Conservation (phyloP, 2,329 filamentous ascomycete genomes). For the Teratosphaeria epicoccoides region DNA sequence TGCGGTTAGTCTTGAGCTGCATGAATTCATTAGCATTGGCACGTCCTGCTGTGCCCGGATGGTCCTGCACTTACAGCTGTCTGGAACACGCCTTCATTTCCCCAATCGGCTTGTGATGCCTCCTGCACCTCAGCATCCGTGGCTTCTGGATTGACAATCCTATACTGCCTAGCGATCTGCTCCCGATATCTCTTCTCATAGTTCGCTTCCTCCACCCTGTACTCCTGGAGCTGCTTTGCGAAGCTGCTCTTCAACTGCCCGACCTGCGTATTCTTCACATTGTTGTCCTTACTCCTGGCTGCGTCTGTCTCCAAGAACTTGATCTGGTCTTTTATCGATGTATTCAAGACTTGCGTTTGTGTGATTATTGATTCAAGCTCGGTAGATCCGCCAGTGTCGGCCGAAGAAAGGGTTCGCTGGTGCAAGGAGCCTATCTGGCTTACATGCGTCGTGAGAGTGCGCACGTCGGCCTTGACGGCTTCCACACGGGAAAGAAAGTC, state of each 20-base stretch:
- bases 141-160: slow-evolving; percentile 62
- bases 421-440: slow-evolving; percentile 58
- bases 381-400: slow-evolving; percentile 42
- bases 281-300: slow-evolving; percentile 51
- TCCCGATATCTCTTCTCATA: slow-evolving; percentile 64
- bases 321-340: slow-evolving; percentile 68
- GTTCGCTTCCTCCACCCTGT: slow-evolving; percentile 58
- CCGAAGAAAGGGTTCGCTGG: slow-evolving; percentile 58
- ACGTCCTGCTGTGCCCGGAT: not conserved
- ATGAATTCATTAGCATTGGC: slow-evolving; percentile 2
- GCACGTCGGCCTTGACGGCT: slow-evolving; percentile 57
- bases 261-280: slow-evolving; percentile 59
- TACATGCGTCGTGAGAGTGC: slow-evolving; percentile 55
- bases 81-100: slow-evolving; percentile 71
- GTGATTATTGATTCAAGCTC: slow-evolving; percentile 58
- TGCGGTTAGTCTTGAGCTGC: slow-evolving; percentile 64
- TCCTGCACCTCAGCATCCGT: slow-evolving; percentile 59
- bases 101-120: slow-evolving; percentile 61
- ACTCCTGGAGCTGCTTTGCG: slow-evolving; percentile 59
- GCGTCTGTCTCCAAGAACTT: slow-evolving; percentile 64
- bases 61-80: slow-evolving; percentile 53
- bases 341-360: slow-evolving; percentile 62
- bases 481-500: slow-evolving; percentile 61
- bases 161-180: slow-evolving; percentile 69
- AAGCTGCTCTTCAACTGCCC: slow-evolving; percentile 61